Evolutionary conservation across 2,329 filamentous ascomycete genomes (phyloP).

Genomic region (Trichoderma semiorbis): DNA sequence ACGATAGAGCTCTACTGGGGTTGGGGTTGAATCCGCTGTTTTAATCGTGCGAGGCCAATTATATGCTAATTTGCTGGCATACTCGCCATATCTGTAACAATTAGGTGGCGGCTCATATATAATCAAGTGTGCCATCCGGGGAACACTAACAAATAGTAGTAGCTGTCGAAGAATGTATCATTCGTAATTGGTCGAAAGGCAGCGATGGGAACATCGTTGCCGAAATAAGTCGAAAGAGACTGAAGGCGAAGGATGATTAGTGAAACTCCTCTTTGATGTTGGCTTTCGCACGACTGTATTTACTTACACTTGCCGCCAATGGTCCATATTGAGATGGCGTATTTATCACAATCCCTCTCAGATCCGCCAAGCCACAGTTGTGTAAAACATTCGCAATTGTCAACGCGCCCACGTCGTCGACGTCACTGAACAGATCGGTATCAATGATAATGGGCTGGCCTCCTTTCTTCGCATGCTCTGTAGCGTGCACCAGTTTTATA

Average conservation of each 20-base stretch:
- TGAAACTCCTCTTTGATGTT: background rate
- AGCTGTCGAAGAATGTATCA: constrained; percentile 8
- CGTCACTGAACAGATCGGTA: constrained; percentile 6
- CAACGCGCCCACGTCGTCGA: constrained; percentile 6
- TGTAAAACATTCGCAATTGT: background rate
- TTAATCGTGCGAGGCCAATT: background rate
- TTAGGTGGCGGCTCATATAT: background rate
- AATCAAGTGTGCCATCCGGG: background rate
- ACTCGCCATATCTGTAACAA: background rate
- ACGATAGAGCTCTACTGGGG: background rate
- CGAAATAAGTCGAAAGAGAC: constrained; percentile 4
- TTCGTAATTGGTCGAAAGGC: constrained; percentile 7
- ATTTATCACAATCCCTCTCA: background rate
- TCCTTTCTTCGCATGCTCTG: background rate
- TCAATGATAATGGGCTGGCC: background rate
- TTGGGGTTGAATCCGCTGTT: background rate
- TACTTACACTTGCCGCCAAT: background rate
- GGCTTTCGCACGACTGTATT: background rate
- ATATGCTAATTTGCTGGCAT: background rate
- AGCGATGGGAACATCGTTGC: background rate
- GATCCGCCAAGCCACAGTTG: background rate
- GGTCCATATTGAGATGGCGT: background rate
- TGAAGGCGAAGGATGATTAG: background rate
- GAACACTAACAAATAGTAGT: background rate
- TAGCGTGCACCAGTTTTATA: background rate